Percentiles rank a stretch among this genome's conserved stretches.
Evolutionary conservation across 2,329 filamentous ascomycete genomes (phyloP).

Genomic region (Thelonectria olida): DNA sequence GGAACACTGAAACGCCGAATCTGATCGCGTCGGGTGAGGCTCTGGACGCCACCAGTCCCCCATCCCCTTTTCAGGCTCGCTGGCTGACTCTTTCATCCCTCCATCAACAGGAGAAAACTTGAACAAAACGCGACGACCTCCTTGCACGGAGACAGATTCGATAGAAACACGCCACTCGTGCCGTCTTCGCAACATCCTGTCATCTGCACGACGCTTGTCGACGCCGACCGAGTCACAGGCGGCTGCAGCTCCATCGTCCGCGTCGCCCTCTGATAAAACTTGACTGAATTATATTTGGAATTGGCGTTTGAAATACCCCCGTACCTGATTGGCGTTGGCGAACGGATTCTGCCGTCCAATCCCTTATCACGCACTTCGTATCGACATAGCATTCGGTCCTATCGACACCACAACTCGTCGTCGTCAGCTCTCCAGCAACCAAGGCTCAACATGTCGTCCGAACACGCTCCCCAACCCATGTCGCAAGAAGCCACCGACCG

Average conservation of each 20-base stretch:
- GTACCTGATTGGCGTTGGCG: not conserved
- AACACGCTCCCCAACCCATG: slow-evolving; percentile 1
- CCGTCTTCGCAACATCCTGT: not conserved
- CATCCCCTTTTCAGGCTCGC: not conserved
- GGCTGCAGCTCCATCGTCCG: not conserved
- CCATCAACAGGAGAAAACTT: not conserved
- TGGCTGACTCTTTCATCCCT: not conserved
- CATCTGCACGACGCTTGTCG: not conserved
- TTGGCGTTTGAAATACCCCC: not conserved
- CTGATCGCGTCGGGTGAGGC: too few species aligned
- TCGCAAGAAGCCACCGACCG: slow-evolving; percentile 36
- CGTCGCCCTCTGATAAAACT: not conserved
- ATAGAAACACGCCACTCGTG: not conserved
- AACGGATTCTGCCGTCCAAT: not conserved
- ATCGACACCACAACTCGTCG: not conserved
- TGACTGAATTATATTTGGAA: not conserved
- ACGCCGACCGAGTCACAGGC: not conserved
- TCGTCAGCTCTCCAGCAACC: slow-evolving; percentile 4
- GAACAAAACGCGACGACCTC: not conserved
- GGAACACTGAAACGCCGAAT: too few species aligned
- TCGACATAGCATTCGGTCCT: not conserved
- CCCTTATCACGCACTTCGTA: not conserved
- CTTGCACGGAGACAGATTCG: not conserved
- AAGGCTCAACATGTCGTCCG: slow-evolving; percentile 21
- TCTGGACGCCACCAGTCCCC: too few species aligned